Evolutionary conservation across 2,329 filamentous ascomycete genomes (phyloP), one percentile per base, ranked within the genome.

Genomic region (Microdochium paspali): DNA sequence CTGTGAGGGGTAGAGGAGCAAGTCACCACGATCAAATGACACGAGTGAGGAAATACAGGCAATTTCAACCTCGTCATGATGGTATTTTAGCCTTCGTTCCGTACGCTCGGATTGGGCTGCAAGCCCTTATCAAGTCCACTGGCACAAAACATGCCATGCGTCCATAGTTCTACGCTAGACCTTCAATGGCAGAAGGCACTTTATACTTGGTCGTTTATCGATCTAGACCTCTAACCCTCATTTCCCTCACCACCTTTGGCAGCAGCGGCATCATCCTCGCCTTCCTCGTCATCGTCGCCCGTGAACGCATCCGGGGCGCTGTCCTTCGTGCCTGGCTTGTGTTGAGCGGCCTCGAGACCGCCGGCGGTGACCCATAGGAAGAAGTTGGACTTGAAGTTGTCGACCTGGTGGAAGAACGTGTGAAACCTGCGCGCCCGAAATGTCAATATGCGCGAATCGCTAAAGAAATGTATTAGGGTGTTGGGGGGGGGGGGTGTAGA

Each of bases 361-460:
- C 77, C 79, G 0, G 84, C 83, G 1, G 84, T 87, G 44, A 87
- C 70, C 76, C 85, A 90, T 44, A 89, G 69, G 69, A 89, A 90
- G 60, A 82, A 82, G 56, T 83, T 79, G 10, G 77, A 79, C 53
- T 77, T 77, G 67, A 84, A 88, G 61, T 84, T 82, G 61, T 90
- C 85, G 50, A 90, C 77, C 64, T 90, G 85, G 61, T 87, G 82
- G 69, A 88, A 89, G 66, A 89, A 90, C 35, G 79, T 74, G 57
- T 86, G 82, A 66, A 90, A 90, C 15, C 84, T 87, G 55, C 13
- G 12, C 18, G 31, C 10, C 31, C 6, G 31, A 35, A 15, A 18
- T 35, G n/a, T n/a, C n/a, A n/a, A n/a, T n/a, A n/a, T n/a, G n/a
- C n/a, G n/a, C n/a, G n/a, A n/a, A n/a, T n/a, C n/a, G n/a, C n/a